Conservation (phyloP, 2,329 filamentous ascomycete genomes). For the Cryphonectria nitschkei region DNA sequence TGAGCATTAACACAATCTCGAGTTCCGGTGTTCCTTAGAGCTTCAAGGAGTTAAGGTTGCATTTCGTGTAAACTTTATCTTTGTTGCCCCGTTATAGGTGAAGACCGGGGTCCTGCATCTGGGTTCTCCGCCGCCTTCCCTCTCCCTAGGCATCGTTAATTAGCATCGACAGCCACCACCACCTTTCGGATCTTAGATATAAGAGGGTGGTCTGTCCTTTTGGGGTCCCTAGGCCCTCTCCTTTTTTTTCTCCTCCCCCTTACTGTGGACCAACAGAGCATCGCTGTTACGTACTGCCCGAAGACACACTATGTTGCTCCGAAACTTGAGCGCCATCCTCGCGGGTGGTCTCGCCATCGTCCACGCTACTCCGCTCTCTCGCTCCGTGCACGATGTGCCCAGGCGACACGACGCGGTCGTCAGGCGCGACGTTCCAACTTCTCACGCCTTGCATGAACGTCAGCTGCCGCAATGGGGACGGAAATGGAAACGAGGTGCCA, state of each 20-base stretch:
- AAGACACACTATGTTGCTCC: slow-evolving; percentile 9
- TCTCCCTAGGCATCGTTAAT: not conserved
- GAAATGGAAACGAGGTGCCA: slow-evolving; percentile 36
- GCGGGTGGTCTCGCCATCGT: slow-evolving; percentile 16
- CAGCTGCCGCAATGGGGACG: slow-evolving; percentile 33
- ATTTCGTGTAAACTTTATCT: not conserved
- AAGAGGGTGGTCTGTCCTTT: not conserved
- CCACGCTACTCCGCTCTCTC: slow-evolving; percentile 15
- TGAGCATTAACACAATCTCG: not conserved
- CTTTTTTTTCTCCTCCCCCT: not conserved
- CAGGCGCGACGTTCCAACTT: slow-evolving; percentile 28
- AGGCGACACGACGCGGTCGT: slow-evolving; percentile 12
- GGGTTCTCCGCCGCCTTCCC: too few relatives aligned
- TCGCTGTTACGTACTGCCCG: not conserved
- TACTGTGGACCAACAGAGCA: not conserved
- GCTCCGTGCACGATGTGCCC: slow-evolving; percentile 15
- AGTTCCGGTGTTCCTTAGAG: not conserved
- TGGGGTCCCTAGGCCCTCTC: too few relatives aligned
- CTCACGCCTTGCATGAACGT: slow-evolving; percentile 37
- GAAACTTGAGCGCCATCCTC: slow-evolving; percentile 18
- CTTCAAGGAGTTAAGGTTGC: not conserved
- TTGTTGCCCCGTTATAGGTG: not conserved
- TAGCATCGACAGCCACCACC: not conserved
- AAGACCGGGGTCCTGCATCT: not conserved
- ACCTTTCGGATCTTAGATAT: not conserved